Conservation (phyloP, 2,329 filamentous ascomycete species). For the Fusarium secorum region DNA sequence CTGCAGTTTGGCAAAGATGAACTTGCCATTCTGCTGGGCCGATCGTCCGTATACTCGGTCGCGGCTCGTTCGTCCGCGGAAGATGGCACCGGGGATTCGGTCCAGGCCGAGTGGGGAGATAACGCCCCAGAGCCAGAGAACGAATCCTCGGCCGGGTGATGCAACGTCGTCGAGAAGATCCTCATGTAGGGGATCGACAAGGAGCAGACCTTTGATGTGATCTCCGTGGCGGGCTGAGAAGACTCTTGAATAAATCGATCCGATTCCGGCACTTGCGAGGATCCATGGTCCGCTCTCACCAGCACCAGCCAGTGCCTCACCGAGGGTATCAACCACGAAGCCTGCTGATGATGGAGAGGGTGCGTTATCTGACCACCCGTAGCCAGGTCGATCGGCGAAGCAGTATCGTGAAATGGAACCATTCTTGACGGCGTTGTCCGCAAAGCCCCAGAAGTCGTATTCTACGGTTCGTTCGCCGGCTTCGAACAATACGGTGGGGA, state of each 20-base stretch:
- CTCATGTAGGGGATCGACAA: conserved; percentile 91
- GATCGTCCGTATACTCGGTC: conserved; percentile 86
- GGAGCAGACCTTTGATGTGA: conserved; percentile 78
- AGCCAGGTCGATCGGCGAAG: conserved; percentile 92
- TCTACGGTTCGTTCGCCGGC: conserved; percentile 83
- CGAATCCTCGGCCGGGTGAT: conserved; percentile 75
- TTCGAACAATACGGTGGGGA: conserved; percentile 87
- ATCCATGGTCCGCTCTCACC: conserved; percentile 91
- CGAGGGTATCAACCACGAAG: conserved; percentile 88
- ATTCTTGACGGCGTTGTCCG: conserved; percentile 76
- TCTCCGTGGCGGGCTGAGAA: conserved; percentile 84
- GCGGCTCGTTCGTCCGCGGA: conserved; percentile 79
- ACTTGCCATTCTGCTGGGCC: conserved; percentile 81
- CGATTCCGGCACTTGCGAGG: conserved; percentile 84
- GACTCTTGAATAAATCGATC: conserved; percentile 87
- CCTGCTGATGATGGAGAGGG: conserved; percentile 93
- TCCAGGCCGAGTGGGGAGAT: conserved; percentile 88
- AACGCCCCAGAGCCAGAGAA: conserved; percentile 85
- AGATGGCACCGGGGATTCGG: conserved; percentile 79
- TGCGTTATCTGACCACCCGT: conserved; percentile 87
- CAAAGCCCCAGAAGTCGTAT: conserved; percentile 80
- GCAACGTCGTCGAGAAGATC: conserved; percentile 77
- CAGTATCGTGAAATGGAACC: conserved; percentile 89
- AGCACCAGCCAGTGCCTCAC: conserved; percentile 80
- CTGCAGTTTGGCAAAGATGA: conserved; percentile 89